phyloP scores from a whole-genome alignment of 768 basidiomycete genomes.

The Boletus tomentosulus region DNA sequence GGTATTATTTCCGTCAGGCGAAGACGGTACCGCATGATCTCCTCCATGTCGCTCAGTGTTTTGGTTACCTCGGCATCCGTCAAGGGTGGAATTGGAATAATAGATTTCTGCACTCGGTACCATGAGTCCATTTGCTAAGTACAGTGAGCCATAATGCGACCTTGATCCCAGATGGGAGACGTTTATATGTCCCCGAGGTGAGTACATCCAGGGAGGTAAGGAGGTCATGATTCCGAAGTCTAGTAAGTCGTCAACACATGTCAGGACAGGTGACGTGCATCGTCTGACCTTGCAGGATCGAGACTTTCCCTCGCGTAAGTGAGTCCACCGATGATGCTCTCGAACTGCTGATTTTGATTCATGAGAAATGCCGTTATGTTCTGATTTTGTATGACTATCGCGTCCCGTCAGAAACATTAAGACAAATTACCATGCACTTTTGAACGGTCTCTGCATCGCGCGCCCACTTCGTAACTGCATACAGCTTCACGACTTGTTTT shows the following conservation, averaged over 20 bases:
- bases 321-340: slow-evolving; percentile 58
- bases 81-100: slow-evolving; percentile 62
- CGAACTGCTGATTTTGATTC: slow-evolving; percentile 82
- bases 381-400: slow-evolving; percentile 34
- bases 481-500: slow-evolving; percentile 85
- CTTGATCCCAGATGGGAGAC: slow-evolving; percentile 79
- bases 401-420: background rate
- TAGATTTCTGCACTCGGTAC: slow-evolving; percentile 50
- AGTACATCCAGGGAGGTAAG: slow-evolving; percentile 88
- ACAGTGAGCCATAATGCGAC: slow-evolving; percentile 35
- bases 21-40: slow-evolving; percentile 74
- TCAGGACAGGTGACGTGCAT: background rate
- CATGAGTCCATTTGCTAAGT: slow-evolving; percentile 19
- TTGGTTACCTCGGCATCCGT: slow-evolving; percentile 62
- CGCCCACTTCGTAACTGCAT: slow-evolving; percentile 84
- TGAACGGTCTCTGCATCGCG: slow-evolving; percentile 80
- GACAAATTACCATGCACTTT: slow-evolving; percentile 68
- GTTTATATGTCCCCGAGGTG: slow-evolving; percentile 78
- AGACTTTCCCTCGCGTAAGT: slow-evolving; percentile 64
- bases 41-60: slow-evolving; percentile 69
- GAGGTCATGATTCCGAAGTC: slow-evolving; percentile 90
- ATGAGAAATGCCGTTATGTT: slow-evolving; percentile 86
- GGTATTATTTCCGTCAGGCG: slow-evolving; percentile 78
- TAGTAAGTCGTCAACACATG: slow-evolving; percentile 24
- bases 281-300: slow-evolving; percentile 68